Evolutionary conservation across 78 protist species (phyloP).

Genomic region (Anaeramoeba ignava): DNA sequence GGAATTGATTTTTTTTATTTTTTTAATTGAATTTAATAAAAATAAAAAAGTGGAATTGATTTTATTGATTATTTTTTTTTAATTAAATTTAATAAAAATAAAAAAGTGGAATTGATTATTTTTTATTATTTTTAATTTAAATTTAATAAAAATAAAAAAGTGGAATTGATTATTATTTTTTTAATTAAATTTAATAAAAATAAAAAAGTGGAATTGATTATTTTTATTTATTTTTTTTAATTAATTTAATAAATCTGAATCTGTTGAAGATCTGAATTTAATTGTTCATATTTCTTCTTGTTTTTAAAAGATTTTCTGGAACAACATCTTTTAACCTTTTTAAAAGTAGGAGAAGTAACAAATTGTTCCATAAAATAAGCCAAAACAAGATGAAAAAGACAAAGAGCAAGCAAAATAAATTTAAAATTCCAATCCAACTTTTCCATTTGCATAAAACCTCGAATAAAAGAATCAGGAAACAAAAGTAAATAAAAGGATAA

Average conservation of each 20-base stretch:
- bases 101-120: too few species aligned
- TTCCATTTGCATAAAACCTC: constrained; percentile 1
- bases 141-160: too few species aligned
- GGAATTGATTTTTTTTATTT: background rate
- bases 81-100: too few species aligned
- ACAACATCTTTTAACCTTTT: background rate
- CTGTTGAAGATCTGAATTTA: constrained; percentile 1
- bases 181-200: too few species aligned
- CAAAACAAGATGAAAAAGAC: background rate
- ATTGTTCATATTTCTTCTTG: background rate
- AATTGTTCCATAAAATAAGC: background rate
- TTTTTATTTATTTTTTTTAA: background rate
- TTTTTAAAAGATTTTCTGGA: constrained; percentile 1
- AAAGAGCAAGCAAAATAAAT: background rate
- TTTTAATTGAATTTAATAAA: background rate
- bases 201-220: background rate
- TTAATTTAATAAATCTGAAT: background rate
- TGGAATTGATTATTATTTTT: too few species aligned
- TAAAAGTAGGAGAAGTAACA: background rate
- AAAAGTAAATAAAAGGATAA: background rate
- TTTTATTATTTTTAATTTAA: too few species aligned
- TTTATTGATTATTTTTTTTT: too few species aligned
- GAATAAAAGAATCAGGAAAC: background rate
- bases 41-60: too few species aligned
- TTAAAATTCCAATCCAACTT: constrained; percentile 1